Conservation (phyloP, 2,329 filamentous ascomycete species). For the Colletotrichum coccodes region DNA sequence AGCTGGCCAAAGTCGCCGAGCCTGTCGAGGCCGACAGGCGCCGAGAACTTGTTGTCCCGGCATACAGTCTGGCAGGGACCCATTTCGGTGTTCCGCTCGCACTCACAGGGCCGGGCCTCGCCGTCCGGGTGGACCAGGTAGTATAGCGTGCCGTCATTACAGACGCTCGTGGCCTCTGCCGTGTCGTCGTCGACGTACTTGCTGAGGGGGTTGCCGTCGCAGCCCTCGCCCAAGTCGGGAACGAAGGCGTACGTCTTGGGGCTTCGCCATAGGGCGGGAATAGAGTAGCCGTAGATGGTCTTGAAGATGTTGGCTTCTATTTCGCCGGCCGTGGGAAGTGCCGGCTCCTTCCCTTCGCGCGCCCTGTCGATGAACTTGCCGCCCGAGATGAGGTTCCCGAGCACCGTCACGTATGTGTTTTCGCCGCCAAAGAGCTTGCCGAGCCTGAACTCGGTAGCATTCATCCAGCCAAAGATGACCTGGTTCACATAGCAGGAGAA, state of each 20-base stretch:
- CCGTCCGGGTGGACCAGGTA: constrained; percentile 43
- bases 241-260: constrained; percentile 42
- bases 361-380: too few relatives aligned
- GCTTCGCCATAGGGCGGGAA: constrained; percentile 43
- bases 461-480: constrained; percentile 40
- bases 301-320: constrained; percentile 34
- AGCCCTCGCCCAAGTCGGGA: constrained; percentile 44
- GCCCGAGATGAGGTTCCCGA: constrained; percentile 38
- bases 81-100: too few relatives aligned
- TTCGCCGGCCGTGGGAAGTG: neutral
- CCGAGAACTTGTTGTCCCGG: constrained; percentile 37
- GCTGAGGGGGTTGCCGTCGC: constrained; percentile 35
- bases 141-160: constrained; percentile 41
- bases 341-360: too few relatives aligned
- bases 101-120: constrained; percentile 25
- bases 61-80: constrained; percentile 34
- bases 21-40: constrained; percentile 40
- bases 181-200: constrained; percentile 38
- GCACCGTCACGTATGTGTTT: constrained; percentile 33
- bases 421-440: constrained; percentile 38
- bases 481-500: constrained; percentile 42
- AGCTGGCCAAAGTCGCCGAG: constrained; percentile 42
- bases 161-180: constrained; percentile 37
- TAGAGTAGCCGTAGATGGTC: constrained; percentile 42
- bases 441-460: constrained; percentile 31